These are phyloP conservation scores for Astrephomene gubernaculifera DNA, from an alignment of 139 green algal species.

Conservation along the genomic window DNA sequence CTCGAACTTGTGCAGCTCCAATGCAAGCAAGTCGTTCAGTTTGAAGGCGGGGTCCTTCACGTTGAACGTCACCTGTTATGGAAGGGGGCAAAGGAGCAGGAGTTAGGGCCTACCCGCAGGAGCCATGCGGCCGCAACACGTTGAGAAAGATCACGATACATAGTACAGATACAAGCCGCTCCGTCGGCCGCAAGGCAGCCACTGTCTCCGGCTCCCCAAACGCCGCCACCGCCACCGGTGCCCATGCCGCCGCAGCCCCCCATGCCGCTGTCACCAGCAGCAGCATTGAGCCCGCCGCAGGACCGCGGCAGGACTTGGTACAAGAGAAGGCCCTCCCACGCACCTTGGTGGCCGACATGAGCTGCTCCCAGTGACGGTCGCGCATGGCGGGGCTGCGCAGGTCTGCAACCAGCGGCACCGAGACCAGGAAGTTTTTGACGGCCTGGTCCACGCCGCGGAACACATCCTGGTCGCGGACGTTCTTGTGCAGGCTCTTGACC, in stretches of 20 bases:
- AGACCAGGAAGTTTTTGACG: conserved; percentile 88
- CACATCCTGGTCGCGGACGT: conserved; percentile 76
- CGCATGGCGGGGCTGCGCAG: conserved; percentile 82
- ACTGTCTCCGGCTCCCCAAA: no score
- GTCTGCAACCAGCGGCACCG: conserved; percentile 83
- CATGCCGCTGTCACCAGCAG: neutral
- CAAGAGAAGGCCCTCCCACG: neutral
- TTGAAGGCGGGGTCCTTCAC: conserved; percentile 77
- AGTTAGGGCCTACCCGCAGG: no score
- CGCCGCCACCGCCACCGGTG: no score
- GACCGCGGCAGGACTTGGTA: neutral
- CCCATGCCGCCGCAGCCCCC: no score
- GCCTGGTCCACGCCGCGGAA: conserved; percentile 79
- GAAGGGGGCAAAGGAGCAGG: neutral
- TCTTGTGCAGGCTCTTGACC: conserved; percentile 71
- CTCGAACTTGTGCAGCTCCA: conserved; percentile 93
- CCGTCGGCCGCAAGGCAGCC: no score
- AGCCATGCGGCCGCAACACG: no score
- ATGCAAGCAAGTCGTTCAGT: conserved; percentile 85
- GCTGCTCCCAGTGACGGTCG: conserved; percentile 83
- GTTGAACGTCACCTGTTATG: conserved; percentile 57
- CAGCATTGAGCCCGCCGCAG: neutral
- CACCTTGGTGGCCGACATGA: conserved; percentile 83
- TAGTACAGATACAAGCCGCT: no score
- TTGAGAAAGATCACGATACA: no score